Evolutionary conservation across 257 asterid genomes (phyloP), one percentile per base, ranked within the genome.

Genomic region (Orobanche coerulescens): DNA sequence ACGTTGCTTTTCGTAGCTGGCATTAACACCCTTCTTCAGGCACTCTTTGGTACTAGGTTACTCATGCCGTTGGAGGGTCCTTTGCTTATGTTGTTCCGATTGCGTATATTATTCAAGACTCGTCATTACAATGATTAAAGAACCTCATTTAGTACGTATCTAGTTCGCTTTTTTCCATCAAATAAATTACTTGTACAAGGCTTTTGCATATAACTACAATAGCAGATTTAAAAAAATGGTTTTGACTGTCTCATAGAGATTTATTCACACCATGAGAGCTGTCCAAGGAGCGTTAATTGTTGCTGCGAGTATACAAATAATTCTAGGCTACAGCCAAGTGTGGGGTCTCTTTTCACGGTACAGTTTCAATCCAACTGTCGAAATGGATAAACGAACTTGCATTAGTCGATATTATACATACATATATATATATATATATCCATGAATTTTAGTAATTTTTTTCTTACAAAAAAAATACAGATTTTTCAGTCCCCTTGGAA

Each of bases 341-440:
- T 92, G 98, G 98, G 98, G 96, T 37, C 77, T 86, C 67, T 81
- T 88, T 73, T 92, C 98, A 73, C 90, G 96, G 98, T 92, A 88
- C 24, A 43, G 28, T 60, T 37, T 18, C 56, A 36, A 31, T 16
- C 14, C 30, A 1, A 11, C 13, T 28, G 3, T 58, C 20, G 2
- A 52, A 20, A 42, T 47, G 13, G 51, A 19, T 57, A 20, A 39
- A 53, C 39, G 26, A 23, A 62, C 2, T 60, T 36, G 6, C 19
- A 59, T 40, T 54, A n/a, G n/a, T n/a, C n/a, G n/a, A n/a, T n/a
- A n/a, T n/a, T n/a, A n/a, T n/a, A n/a, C n/a, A n/a, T n/a, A n/a
- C n/a, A n/a, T n/a, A n/a, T n/a, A n/a, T n/a, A n/a, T n/a, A n/a
- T n/a, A n/a, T n/a, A 57, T 9, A 43, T 36, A 37, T 16, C 52